A percentile compares a stretch with the other conserved stretches of the same genome.
These are phyloP conservation scores for Podila verticillata DNA, from an alignment of 192 early-diverging fungal genomes.

Conservation along the genomic window DNA sequence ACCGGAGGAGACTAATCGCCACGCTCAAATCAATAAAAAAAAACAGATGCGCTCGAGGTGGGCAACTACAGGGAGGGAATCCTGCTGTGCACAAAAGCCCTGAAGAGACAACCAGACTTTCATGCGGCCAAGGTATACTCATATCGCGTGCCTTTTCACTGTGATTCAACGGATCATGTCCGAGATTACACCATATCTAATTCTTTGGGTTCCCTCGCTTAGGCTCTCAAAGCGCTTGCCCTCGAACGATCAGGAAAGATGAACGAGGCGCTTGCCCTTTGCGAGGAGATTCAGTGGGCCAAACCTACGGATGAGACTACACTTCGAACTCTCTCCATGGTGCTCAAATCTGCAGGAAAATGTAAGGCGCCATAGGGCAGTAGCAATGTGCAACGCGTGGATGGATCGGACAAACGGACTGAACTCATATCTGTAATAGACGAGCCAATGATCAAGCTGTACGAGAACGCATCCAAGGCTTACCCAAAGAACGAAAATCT, in stretches of 20 bases:
- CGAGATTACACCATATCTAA: neutral
- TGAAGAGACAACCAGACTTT: slow-evolving; percentile 77
- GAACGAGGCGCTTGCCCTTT: slow-evolving; percentile 72
- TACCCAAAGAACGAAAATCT: slow-evolving; percentile 78
- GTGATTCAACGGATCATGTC: neutral
- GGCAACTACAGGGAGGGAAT: slow-evolving; percentile 74
- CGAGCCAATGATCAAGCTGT: slow-evolving; percentile 76
- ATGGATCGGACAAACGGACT: neutral
- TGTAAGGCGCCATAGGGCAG: slow-evolving; percentile 37
- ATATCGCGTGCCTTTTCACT: neutral
- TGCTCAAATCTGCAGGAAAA: slow-evolving; percentile 62
- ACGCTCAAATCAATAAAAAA: neutral
- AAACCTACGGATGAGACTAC: slow-evolving; percentile 69
- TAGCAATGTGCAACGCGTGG: too few relatives aligned
- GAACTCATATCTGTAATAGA: slow-evolving; percentile 45
- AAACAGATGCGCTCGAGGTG: slow-evolving; percentile 69
- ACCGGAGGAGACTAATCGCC: neutral
- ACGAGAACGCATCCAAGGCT: slow-evolving; percentile 69
- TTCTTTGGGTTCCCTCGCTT: neutral
- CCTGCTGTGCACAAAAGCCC: slow-evolving; percentile 66
- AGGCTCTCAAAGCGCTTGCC: slow-evolving; percentile 81
- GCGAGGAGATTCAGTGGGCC: slow-evolving; percentile 66
- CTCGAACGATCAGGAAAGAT: slow-evolving; percentile 70
- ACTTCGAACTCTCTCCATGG: slow-evolving; percentile 69
- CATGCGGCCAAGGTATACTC: slow-evolving; percentile 69